Base-by-base conservation (phyloP, 2,329 filamentous ascomycete genomes). In the Colletotrichum liriopes region DNA sequence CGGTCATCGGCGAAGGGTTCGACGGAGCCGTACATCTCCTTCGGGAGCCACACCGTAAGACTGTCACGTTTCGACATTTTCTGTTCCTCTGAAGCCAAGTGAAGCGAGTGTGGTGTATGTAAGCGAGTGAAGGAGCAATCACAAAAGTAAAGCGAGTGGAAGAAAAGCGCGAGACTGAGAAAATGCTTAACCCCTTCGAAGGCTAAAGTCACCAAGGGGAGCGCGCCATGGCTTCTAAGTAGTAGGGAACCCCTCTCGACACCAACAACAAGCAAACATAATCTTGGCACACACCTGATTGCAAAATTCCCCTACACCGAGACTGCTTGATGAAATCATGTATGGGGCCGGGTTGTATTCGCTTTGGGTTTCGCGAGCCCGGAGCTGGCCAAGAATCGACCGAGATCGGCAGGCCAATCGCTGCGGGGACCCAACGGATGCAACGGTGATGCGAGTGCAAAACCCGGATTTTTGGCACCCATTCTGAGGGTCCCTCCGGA, bases 361-460 rank as follows among this genome's bases (percentile, higher is more conserved):
- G 60, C 43, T 70, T 61, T 32, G 35, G 35, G 59, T 26, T 52
- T 56, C 54, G 51, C 32, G 66, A 69, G 61, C 49, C 49, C 61
- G 61, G 43, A 49, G 65, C 55, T 62, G 52, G 59, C 69, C 65
- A 68, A 45, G 59, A 61, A 67, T 37, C 51, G 47, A 51, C 58
- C 69, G 70, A 72, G 70, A 72, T 72, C 70, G 64, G 47, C 70
- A 72, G 47, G 59, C 65, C 70, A 60, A 60, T 70, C 65, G 39
- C 39, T 69, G 52, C 52, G 66, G 58, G 69, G 58, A 26, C 9
- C 37, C 56, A 54, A 54, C 29, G 65, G 35, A 41, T 39, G 35
- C 54, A 56, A 26, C 37, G 35, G 35, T 26, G 54, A 39, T 39
- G 54, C 23, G 35, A 32, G 59, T 39, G 58, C 58, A 64, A 35